Percentiles rank a stretch among this genome's conserved stretches.
These are phyloP conservation scores for Aspergillus carlsbadensis DNA, from an alignment of 495 filamentous ascomycete genomes.

Conservation along the genomic window DNA sequence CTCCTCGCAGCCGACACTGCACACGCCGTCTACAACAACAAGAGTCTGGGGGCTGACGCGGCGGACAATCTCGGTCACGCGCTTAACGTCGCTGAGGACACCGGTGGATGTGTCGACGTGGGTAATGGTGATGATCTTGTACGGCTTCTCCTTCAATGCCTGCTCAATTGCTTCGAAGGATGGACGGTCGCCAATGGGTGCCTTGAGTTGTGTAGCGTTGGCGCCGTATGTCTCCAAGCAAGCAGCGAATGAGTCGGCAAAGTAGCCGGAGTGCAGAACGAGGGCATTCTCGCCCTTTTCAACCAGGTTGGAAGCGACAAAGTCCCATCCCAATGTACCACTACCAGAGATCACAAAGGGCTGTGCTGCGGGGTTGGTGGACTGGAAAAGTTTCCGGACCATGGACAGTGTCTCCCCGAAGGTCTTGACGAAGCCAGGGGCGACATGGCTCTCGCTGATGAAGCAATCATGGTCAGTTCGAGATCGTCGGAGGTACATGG, in stretches of 20 bases:
- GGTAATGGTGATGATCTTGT: conserved; percentile 90
- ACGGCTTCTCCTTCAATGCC: conserved; percentile 81
- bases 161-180: conserved; percentile 82
- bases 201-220: conserved; percentile 83
- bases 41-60: conserved; percentile 86
- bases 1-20: conserved; percentile 94
- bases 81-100: conserved; percentile 86
- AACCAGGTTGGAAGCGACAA: conserved; percentile 85
- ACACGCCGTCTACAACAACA: conserved; percentile 91
- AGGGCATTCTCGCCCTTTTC: conserved; percentile 88
- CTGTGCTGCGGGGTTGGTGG: conserved; percentile 74
- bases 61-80: conserved; percentile 76
- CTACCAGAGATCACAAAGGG: conserved; percentile 93
- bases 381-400: conserved; percentile 91
- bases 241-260: conserved; percentile 90
- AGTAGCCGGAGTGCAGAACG: conserved; percentile 95
- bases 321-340: conserved; percentile 94
- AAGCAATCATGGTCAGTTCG: neutral
- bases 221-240: conserved; percentile 90
- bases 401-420: conserved; percentile 89
- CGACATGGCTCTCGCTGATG: conserved; percentile 88
- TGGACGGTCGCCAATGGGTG: conserved; percentile 85
- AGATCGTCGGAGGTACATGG: neutral
- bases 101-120: conserved; percentile 98
- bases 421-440: conserved; percentile 78